Evolutionary conservation across 257 asterid genomes (phyloP).

Genomic region (Rhazya stricta): DNA sequence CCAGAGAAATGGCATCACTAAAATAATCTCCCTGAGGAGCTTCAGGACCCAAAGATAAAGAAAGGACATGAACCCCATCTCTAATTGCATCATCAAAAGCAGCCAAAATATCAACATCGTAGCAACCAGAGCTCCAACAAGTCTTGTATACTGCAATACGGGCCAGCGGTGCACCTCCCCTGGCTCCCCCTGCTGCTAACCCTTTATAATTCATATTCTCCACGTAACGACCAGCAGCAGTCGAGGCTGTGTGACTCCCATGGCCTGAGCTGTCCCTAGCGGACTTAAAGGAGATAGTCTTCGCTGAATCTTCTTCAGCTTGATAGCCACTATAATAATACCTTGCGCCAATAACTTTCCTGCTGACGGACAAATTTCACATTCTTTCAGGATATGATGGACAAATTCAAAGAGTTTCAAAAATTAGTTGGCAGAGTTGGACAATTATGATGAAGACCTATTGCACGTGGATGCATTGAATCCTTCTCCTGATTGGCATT

Average conservation of each 20-base stretch:
- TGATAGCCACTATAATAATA: constrained; percentile 78
- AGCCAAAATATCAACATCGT: constrained; percentile 82
- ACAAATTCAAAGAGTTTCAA: not conserved
- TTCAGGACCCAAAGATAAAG: constrained; percentile 79
- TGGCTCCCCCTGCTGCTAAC: constrained; percentile 79
- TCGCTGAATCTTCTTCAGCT: constrained; percentile 59
- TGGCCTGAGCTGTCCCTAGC: constrained; percentile 85
- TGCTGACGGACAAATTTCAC: constrained; percentile 27
- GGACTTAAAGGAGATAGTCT: constrained; percentile 45
- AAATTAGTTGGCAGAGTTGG: constrained; percentile 7
- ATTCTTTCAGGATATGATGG: not conserved
- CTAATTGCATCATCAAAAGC: constrained; percentile 91
- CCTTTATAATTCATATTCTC: constrained; percentile 69
- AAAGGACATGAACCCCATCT: constrained; percentile 78
- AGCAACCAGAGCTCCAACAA: constrained; percentile 84
- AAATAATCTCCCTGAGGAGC: constrained; percentile 78
- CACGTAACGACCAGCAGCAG: constrained; percentile 84
- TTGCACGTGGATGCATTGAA: constrained; percentile 80
- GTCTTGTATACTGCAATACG: constrained; percentile 86
- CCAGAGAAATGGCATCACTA: constrained; percentile 82
- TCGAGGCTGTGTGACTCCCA: constrained; percentile 93
- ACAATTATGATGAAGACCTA: constrained; percentile 43
- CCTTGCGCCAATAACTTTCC: constrained; percentile 91
- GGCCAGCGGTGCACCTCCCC: constrained; percentile 94
- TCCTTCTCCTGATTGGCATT: constrained; percentile 81